A percentile compares a stretch with the other conserved stretches of the same genome.
Evolutionary conservation across 108 stramenopile species (phyloP).

Genomic region (Discostella pseudostelligera): DNA sequence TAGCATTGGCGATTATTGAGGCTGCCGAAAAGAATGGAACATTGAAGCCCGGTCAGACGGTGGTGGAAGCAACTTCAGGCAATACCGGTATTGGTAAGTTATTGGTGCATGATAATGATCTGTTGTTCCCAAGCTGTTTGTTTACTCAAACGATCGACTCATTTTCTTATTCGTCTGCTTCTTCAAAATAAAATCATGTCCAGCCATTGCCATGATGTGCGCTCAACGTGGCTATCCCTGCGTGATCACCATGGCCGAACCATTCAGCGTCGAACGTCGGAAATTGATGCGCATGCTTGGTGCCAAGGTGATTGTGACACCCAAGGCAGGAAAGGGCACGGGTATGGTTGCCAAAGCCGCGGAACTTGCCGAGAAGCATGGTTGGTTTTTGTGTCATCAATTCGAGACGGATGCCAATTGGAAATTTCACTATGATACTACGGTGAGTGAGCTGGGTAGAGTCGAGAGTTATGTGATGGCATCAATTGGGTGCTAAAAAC

Average conservation of each 20-base stretch:
- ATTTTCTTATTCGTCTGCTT: too few relatives aligned
- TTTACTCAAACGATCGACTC: too few relatives aligned
- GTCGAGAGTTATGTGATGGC: too few relatives aligned
- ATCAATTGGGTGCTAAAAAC: too few relatives aligned
- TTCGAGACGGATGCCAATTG: conserved; percentile 70
- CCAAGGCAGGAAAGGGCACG: conserved; percentile 51
- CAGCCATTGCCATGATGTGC: conserved; percentile 41
- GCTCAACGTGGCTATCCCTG: conserved; percentile 64
- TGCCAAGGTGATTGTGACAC: conserved; percentile 58
- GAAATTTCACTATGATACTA: conserved; percentile 61
- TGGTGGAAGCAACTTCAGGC: conserved; percentile 88
- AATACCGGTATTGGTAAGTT: conserved; percentile 78
- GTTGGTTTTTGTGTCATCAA: conserved; percentile 55
- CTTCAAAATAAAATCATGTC: too few relatives aligned
- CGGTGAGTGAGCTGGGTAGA: too few relatives aligned
- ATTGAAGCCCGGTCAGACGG: conserved; percentile 79
- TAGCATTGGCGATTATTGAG: conserved; percentile 73
- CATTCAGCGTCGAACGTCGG: conserved; percentile 56
- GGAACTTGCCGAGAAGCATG: conserved; percentile 50
- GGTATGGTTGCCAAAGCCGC: conserved; percentile 66
- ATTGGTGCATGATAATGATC: neutral
- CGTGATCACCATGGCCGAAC: conserved; percentile 62
- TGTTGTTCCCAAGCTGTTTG: too few relatives aligned
- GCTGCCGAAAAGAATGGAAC: conserved; percentile 71
- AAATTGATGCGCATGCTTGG: conserved; percentile 60